Evolutionary conservation across 2,329 filamentous ascomycete species (phyloP).

Genomic region (Ophiostoma pallidulum): DNA sequence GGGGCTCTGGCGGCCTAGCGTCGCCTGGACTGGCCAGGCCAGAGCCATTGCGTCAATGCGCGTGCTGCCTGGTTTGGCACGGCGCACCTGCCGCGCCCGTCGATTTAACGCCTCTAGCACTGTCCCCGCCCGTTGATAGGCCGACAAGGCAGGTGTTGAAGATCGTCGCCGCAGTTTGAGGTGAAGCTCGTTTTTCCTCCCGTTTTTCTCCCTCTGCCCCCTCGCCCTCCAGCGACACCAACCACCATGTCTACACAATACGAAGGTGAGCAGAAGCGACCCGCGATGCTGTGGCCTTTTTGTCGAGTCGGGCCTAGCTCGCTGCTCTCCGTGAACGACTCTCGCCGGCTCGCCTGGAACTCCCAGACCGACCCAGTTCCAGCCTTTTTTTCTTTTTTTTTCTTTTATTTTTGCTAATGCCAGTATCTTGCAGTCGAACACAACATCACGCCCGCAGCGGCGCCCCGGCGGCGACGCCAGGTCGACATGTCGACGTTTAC

Average conservation of each 20-base stretch:
- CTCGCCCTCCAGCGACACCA: not conserved
- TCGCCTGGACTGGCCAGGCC: too few species aligned
- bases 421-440: conserved; percentile 48
- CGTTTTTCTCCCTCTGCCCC: too few species aligned
- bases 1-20: too few species aligned
- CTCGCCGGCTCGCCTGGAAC: too few species aligned
- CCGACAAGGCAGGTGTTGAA: too few species aligned
- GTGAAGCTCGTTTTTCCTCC: not conserved
- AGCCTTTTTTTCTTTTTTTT: too few species aligned
- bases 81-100: not conserved
- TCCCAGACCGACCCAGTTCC: too few species aligned
- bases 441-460: conserved; percentile 42
- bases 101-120: conserved; percentile 1
- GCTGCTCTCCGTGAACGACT: too few species aligned
- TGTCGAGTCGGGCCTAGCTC: too few species aligned
- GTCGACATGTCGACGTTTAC: conserved; percentile 56
- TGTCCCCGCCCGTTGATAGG: too few species aligned
- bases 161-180: not conserved
- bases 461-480: conserved; percentile 39
- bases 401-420: too few species aligned
- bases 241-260: conserved; percentile 46
- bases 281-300: not conserved
- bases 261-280: conserved; percentile 33
- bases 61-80: conserved; percentile 4
- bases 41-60: conserved; percentile 7